Conservation (phyloP, 352 stramenopile genomes). For the Globisporangium abappressorium region DNA sequence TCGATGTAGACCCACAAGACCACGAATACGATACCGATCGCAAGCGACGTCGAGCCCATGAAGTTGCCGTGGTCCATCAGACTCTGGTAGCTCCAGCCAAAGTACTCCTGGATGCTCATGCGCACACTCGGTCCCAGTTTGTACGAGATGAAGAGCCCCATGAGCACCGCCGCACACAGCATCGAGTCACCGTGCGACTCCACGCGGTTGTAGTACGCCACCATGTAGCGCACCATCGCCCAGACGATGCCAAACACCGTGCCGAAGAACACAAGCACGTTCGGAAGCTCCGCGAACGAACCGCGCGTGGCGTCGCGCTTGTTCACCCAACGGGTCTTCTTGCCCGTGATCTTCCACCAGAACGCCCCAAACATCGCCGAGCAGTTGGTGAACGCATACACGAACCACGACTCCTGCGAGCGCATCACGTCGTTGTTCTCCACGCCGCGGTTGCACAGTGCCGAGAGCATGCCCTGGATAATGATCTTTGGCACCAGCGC, state of each 20-base stretch:
- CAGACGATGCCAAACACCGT: conserved; percentile 74
- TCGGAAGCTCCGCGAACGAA: conserved; percentile 73
- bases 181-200: conserved; percentile 77
- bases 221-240: conserved; percentile 79
- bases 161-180: conserved; percentile 60
- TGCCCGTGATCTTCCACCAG: conserved; percentile 82
- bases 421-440: conserved; percentile 82
- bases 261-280: conserved; percentile 79
- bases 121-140: conserved; percentile 77
- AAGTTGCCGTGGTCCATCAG: conserved; percentile 88
- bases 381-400: conserved; percentile 82
- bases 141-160: conserved; percentile 75
- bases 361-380: conserved; percentile 71
- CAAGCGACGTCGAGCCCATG: conserved; percentile 77
- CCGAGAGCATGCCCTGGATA: conserved; percentile 67
- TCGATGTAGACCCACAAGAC: conserved; percentile 82
- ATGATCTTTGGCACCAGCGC: conserved; percentile 75
- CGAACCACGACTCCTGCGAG: conserved; percentile 76
- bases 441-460: conserved; percentile 70
- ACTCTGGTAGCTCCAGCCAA: conserved; percentile 87
- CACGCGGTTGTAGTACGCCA: conserved; percentile 69
- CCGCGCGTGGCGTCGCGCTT: conserved; percentile 59
- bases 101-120: conserved; percentile 88
- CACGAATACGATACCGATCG: conserved; percentile 81
- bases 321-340: conserved; percentile 68